Percentiles rank a stretch among this genome's conserved stretches.
phyloP scores from a whole-genome alignment of 306 rosid species.

The Ziziphus jujuba region DNA sequence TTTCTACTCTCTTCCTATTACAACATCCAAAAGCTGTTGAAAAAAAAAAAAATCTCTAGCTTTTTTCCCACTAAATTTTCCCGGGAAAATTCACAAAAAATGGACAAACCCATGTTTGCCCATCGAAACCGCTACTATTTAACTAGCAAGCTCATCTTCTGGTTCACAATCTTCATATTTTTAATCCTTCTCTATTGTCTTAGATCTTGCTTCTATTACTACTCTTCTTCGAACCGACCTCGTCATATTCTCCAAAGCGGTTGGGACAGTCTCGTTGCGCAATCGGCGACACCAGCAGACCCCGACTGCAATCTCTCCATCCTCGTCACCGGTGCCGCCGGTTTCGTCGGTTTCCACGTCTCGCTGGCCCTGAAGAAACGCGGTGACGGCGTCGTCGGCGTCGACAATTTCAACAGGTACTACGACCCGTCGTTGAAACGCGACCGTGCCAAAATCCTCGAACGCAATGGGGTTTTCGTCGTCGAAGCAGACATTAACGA shows the following conservation, averaged over 20 bases:
- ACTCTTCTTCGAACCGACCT: background rate
- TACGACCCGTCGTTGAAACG: constrained; percentile 33
- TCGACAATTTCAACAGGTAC: constrained; percentile 24
- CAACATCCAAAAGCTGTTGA: no score
- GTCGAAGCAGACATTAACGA: constrained; percentile 39
- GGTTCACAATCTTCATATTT: background rate
- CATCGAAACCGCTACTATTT: constrained; percentile 28
- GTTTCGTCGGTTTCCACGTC: constrained; percentile 40
- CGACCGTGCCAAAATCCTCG: constrained; percentile 19
- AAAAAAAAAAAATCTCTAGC: no score
- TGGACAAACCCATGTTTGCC: constrained; percentile 19
- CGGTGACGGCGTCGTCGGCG: constrained; percentile 43
- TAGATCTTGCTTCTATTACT: no score
- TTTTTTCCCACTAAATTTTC: no score
- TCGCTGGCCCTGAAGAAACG: constrained; percentile 34
- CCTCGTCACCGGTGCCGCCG: constrained; percentile 45
- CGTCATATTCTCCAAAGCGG: constrained; percentile 31
- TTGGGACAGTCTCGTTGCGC: constrained; percentile 25
- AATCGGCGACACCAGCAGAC: background rate
- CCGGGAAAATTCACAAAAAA: no score
- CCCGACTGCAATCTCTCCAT: background rate
- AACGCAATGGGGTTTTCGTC: constrained; percentile 21
- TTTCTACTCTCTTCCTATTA: no score
- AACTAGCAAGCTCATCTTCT: constrained; percentile 26
- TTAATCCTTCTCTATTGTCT: no score